phyloP scores from a whole-genome alignment of 441 rosid genomes.

The Aleurites moluccanus region DNA sequence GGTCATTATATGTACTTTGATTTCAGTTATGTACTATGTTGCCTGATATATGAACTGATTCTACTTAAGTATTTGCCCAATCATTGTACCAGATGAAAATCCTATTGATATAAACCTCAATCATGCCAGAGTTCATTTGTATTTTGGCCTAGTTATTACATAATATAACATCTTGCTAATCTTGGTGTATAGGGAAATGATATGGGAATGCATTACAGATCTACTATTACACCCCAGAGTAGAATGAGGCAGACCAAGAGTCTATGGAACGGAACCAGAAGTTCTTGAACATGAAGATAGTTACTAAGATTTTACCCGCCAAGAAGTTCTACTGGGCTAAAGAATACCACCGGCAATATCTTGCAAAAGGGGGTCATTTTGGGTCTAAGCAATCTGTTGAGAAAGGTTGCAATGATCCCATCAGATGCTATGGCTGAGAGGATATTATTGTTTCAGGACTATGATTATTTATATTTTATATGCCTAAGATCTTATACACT shows the following conservation, averaged over 20 bases:
- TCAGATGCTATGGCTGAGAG: slow-evolving; percentile 78
- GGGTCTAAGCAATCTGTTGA: slow-evolving; percentile 68
- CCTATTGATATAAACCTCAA: no score
- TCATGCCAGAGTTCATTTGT: no score
- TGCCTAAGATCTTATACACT: neutral
- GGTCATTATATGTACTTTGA: neutral
- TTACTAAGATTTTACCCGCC: slow-evolving; percentile 80
- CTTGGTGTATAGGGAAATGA: slow-evolving; percentile 63
- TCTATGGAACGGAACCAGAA: slow-evolving; percentile 67
- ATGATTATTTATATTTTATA: neutral
- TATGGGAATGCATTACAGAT: slow-evolving; percentile 86
- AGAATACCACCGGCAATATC: slow-evolving; percentile 87
- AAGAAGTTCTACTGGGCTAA: slow-evolving; percentile 88
- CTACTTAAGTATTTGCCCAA: no score
- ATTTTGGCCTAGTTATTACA: neutral
- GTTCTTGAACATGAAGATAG: slow-evolving; percentile 58
- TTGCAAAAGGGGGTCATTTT: slow-evolving; percentile 76
- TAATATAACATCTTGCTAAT: slow-evolving; percentile 12
- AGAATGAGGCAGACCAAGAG: slow-evolving; percentile 68
- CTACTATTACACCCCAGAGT: slow-evolving; percentile 84
- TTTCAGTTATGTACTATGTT: neutral
- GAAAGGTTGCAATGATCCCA: slow-evolving; percentile 86
- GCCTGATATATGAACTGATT: no score
- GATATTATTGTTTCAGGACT: slow-evolving; percentile 10
- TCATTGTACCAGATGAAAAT: no score